These are phyloP conservation scores for Berberis vulgaris DNA, from an alignment of 164 flowering plant species.

Conservation along the genomic window DNA sequence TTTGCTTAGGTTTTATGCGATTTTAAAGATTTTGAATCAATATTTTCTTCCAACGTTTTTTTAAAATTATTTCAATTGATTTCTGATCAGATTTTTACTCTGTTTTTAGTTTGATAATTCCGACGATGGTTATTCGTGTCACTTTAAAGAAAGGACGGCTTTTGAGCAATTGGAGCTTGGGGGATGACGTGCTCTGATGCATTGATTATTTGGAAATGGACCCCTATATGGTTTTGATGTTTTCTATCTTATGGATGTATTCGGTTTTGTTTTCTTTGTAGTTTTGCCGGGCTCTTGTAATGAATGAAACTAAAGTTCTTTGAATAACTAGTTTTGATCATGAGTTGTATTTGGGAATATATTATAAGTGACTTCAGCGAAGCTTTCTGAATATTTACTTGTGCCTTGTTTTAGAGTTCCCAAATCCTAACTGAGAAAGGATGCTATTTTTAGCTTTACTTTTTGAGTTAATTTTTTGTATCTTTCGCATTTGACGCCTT, in stretches of 20 bases:
- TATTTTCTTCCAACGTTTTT: background rate
- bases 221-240: constrained; percentile 5
- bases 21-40: background rate
- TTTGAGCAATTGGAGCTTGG: constrained; percentile 21
- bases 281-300: constrained; percentile 11
- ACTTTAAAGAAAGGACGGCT: constrained; percentile 25
- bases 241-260: constrained; percentile 13
- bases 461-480: too few species aligned
- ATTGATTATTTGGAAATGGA: constrained; percentile 18
- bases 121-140: constrained; percentile 26
- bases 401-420: too few species aligned
- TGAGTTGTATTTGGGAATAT: too few species aligned
- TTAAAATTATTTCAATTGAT: background rate
- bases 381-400: too few species aligned
- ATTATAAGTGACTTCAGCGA: too few species aligned
- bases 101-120: constrained; percentile 20
- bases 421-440: too few species aligned
- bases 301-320: too few species aligned
- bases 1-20: background rate
- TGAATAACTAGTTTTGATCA: too few species aligned
- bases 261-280: constrained; percentile 6
- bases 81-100: constrained; percentile 16
- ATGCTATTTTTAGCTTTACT: too few species aligned
- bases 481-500: too few species aligned
- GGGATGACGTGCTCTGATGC: constrained; percentile 21